phyloP scores from a whole-genome alignment of 371 early-diverging fungal genomes.

The Capillidium heterosporum region DNA sequence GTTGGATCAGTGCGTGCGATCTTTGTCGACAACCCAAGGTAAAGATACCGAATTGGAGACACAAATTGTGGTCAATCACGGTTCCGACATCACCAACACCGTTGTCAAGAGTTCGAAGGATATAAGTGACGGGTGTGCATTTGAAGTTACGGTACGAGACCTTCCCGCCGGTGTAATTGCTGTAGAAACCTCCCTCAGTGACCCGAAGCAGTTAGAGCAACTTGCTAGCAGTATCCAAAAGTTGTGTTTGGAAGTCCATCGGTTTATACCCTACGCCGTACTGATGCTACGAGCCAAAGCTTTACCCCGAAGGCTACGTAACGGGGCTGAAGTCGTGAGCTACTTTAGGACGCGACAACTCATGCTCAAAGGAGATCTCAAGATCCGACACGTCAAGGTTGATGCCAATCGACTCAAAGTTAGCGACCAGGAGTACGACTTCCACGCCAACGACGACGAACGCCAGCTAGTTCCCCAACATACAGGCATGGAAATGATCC shows the following conservation, averaged over 20 bases:
- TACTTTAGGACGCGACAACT: not conserved
- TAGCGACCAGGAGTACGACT: not conserved
- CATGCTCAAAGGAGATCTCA: not conserved
- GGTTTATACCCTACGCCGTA: not conserved
- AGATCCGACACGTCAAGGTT: not conserved
- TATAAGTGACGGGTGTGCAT: not conserved
- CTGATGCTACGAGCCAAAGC: not conserved
- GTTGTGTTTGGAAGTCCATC: not conserved
- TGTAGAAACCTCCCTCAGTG: not conserved
- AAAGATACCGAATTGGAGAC: too few species aligned
- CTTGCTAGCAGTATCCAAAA: not conserved
- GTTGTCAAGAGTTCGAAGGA: slow-evolving; percentile 25
- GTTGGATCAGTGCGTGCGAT: slow-evolving; percentile 13
- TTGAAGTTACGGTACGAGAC: not conserved
- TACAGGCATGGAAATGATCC: slow-evolving; percentile 39
- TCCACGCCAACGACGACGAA: not conserved
- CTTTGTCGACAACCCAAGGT: not conserved
- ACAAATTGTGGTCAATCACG: not conserved
- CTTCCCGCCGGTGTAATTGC: not conserved
- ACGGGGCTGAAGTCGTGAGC: not conserved
- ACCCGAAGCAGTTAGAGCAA: not conserved
- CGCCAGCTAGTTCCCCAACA: slow-evolving; percentile 34
- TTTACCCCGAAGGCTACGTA: not conserved
- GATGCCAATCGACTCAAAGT: not conserved
- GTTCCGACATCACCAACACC: slow-evolving; percentile 26